Conservation (phyloP, 257 asterid genomes). For the Solanum etuberosum region DNA sequence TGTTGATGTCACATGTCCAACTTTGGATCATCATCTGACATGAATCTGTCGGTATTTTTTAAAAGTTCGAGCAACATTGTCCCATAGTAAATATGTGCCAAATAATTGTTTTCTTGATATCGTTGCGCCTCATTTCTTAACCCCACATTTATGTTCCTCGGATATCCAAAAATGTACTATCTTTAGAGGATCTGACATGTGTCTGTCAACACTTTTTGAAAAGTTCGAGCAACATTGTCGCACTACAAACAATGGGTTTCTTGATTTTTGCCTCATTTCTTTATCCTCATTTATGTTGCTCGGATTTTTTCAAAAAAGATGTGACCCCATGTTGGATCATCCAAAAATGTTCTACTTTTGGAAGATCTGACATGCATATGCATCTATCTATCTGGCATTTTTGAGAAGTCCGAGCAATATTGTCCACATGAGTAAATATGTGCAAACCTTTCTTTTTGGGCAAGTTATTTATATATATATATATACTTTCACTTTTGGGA, state of each 20-base stretch:
- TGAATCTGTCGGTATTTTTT: rapidly evolving
- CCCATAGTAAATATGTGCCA: too few species aligned
- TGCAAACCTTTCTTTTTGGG: too few species aligned
- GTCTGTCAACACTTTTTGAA: rapidly evolving
- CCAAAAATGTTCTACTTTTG: not conserved
- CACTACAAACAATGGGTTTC: not conserved
- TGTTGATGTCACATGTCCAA: too few species aligned
- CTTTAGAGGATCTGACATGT: too few species aligned
- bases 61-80: not conserved
- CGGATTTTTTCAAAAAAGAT: not conserved
- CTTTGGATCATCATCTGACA: too few species aligned
- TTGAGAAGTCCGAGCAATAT: too few species aligned
- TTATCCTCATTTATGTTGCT: too few species aligned
- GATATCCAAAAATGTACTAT: not conserved
- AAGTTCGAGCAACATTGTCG: not conserved
- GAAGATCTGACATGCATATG: not conserved
- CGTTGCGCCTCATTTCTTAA: too few species aligned
- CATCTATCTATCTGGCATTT: rapidly evolving
- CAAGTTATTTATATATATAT: too few species aligned
- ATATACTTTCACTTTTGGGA: not conserved
- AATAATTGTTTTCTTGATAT: not conserved
- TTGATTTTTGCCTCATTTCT: too few species aligned
- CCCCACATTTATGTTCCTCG: not conserved
- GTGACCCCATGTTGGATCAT: not conserved
- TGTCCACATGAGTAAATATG: too few species aligned